Conservation (phyloP, 805 yeast species). For the Suhomyces emberorum region DNA sequence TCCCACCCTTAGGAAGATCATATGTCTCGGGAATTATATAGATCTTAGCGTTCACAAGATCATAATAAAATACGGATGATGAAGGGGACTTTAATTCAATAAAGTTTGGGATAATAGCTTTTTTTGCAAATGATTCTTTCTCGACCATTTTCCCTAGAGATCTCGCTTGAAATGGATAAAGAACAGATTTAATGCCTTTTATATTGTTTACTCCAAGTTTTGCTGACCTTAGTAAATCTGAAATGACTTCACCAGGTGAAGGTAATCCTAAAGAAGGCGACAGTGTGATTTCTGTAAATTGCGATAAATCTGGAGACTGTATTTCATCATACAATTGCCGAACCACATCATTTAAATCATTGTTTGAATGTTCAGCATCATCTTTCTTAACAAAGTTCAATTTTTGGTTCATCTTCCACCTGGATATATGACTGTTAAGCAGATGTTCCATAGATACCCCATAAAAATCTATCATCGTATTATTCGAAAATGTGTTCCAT, state of each 20-base stretch:
- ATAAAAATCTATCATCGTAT: slow-evolving; percentile 1
- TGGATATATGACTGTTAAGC: slow-evolving; percentile 22
- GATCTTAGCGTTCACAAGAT: slow-evolving; percentile 30
- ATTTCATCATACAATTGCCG: slow-evolving; percentile 34
- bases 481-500: slow-evolving; percentile 25
- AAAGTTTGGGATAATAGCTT: slow-evolving; percentile 34
- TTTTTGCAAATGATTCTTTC: slow-evolving; percentile 41
- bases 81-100: slow-evolving; percentile 20
- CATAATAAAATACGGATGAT: slow-evolving; percentile 22
- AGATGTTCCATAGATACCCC: neutral
- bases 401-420: slow-evolving; percentile 29
- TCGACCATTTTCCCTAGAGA: slow-evolving; percentile 60
- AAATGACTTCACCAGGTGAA: slow-evolving; percentile 17
- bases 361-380: neutral
- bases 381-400: neutral
- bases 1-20: slow-evolving; percentile 56
- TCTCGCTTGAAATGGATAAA: slow-evolving; percentile 59
- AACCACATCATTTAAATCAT: slow-evolving; percentile 18
- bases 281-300: slow-evolving; percentile 7
- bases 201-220: neutral
- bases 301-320: slow-evolving; percentile 23
- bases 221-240: slow-evolving; percentile 10
- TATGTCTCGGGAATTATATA: slow-evolving; percentile 39
- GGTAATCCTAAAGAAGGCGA: slow-evolving; percentile 5
- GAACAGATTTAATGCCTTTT: slow-evolving; percentile 45